Conservation (phyloP, 805 yeast genomes). For the Saccharomycopsis fibuligera region DNA sequence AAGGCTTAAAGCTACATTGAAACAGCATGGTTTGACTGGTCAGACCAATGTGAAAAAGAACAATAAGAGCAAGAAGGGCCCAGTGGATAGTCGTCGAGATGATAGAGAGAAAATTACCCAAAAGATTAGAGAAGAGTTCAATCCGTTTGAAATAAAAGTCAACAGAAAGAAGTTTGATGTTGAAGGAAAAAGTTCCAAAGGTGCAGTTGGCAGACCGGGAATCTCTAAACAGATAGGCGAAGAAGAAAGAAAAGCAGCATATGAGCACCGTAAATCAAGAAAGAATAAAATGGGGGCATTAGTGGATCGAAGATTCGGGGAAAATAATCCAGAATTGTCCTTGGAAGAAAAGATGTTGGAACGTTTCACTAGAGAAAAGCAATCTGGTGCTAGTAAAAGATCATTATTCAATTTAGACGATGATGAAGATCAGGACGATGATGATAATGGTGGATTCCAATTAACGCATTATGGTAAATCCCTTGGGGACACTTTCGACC, state of each 20-base stretch:
- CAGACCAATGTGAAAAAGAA: slow-evolving; percentile 65
- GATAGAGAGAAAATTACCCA: slow-evolving; percentile 52
- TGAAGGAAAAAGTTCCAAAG: slow-evolving; percentile 29
- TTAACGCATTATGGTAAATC: slow-evolving; percentile 79
- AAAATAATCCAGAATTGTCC: slow-evolving; percentile 59
- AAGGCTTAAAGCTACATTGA: slow-evolving; percentile 69
- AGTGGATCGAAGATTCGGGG: slow-evolving; percentile 89
- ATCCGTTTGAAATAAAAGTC: slow-evolving; percentile 78
- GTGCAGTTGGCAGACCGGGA: slow-evolving; percentile 63
- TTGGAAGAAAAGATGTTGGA: slow-evolving; percentile 93
- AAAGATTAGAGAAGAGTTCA: slow-evolving; percentile 74
- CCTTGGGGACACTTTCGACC: slow-evolving; percentile 49
- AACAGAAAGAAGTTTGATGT: slow-evolving; percentile 57
- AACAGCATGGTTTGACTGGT: slow-evolving; percentile 78
- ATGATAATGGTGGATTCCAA: slow-evolving; percentile 32
- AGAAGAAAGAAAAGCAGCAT: slow-evolving; percentile 53
- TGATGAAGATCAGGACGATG: slow-evolving; percentile 44
- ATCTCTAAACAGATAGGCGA: slow-evolving; percentile 64
- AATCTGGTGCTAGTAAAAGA: slow-evolving; percentile 47
- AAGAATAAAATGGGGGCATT: slow-evolving; percentile 75
- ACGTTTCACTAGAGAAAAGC: slow-evolving; percentile 86
- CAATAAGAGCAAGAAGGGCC: slow-evolving; percentile 34
- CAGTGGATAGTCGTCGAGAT: slow-evolving; percentile 63
- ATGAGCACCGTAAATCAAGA: slow-evolving; percentile 53
- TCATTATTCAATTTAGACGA: slow-evolving; percentile 73